Evolutionary conservation across 495 filamentous ascomycete species (phyloP), one percentile per base, ranked within the genome.

Genomic region (Penicillium silybi): DNA sequence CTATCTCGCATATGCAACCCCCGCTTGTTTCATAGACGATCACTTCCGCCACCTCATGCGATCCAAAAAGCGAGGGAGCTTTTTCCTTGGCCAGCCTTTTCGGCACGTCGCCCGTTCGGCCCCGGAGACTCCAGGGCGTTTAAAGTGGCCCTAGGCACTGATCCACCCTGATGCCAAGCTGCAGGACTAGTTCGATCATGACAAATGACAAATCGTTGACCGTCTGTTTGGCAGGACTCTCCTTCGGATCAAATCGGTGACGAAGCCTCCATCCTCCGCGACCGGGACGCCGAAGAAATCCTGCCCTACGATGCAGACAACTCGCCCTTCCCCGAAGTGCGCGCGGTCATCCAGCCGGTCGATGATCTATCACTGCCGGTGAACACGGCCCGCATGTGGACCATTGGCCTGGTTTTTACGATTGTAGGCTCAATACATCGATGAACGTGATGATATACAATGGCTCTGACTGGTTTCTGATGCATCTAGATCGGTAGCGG

Each of bases 331-430:
- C 83, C 84, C 25, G 84, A 90, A 65, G 87, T 69, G 22, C 72
- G 65, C 26, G 68, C 70, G 20, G 67, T 73, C 51, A 68, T 71
- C 13, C 56, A 50, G 19, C 63, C 83, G 47, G 81, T 80, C 54
- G 81, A 89, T 65, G 84, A 89, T 58, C 74, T 82, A 48, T 71
- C 79, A n/a, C 63, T 85, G 46, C 84, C 84, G 9, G 74, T 80
- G 25, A 87, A 85, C 48, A 89, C 86, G 6, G 74, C 85, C 43
- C 83, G 86, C 41, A 86, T 86, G 55, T 90, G 86, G 86, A 70
- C 80, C 16, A 85, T 89, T 59, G 86, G 86, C 23, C 60, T 89
- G 49, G 39, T 86, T 3, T 77, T 89, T 29, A 84, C 85, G 6
- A 77, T 86, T 42, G 68, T 75, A 44, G 44, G 52, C 44, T 26